Evolutionary conservation across 768 basidiomycete species (phyloP).

Genomic region (Lentinula detonsa): DNA sequence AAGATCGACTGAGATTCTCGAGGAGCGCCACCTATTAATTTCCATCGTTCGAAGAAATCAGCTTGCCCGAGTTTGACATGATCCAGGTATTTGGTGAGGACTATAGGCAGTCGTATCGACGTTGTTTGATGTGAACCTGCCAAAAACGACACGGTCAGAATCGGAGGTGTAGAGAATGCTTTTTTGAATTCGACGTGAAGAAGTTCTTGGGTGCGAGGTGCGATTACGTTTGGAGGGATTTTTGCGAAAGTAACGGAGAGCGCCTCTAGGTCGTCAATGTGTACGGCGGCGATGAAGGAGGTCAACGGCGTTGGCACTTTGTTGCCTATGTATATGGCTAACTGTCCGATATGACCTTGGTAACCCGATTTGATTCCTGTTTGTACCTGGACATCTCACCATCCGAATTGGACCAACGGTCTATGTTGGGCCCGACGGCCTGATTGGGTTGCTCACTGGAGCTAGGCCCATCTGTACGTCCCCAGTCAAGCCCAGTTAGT

Average conservation of each 20-base stretch:
- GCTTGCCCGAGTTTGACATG: conserved; percentile 76
- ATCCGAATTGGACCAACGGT: conserved; percentile 81
- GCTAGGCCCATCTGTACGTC: conserved; percentile 15
- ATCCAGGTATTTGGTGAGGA: conserved; percentile 89
- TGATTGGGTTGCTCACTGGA: conserved; percentile 45
- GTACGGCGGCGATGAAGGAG: conserved; percentile 81
- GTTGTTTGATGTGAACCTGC: conserved; percentile 89
- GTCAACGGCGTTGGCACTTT: conserved; percentile 87
- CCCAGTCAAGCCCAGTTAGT: conserved; percentile 60
- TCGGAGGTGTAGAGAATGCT: conserved; percentile 68
- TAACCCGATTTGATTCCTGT: conserved; percentile 95
- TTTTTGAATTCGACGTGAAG: conserved; percentile 95
- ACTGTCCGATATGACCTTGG: conserved; percentile 53
- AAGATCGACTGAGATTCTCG: conserved; percentile 89
- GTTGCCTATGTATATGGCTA: conserved; percentile 95
- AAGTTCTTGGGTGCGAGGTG: conserved; percentile 82
- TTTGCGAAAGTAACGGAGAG: conserved; percentile 84
- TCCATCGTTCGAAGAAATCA: conserved; percentile 99
- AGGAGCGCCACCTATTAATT: conserved; percentile 91
- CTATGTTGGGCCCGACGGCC: conserved; percentile 64
- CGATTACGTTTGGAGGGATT: conserved; percentile 77
- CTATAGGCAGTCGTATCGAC: conserved; percentile 78
- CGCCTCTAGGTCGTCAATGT: conserved; percentile 67
- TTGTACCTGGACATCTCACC: conserved; percentile 92
- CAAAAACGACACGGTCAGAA: conserved; percentile 84